Conservation (phyloP, 2,329 filamentous ascomycete genomes). For the Paecilomyces dactylethromorphus region DNA sequence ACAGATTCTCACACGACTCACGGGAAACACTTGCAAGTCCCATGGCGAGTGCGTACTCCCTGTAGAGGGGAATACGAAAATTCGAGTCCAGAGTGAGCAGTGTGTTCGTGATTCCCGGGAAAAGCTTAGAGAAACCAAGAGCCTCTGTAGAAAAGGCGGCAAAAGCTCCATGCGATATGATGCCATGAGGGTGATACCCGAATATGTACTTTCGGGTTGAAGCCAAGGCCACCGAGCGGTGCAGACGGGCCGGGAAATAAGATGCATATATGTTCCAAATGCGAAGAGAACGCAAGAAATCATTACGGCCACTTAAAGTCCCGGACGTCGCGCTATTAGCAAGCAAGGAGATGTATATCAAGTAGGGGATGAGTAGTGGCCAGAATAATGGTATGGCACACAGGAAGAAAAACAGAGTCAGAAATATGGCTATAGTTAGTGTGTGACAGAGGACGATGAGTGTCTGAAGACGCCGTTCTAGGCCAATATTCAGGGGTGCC, state of each 20-base stretch:
- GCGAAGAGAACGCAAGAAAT: conserved; percentile 64
- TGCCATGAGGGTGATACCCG: conserved; percentile 94
- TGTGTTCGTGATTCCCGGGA: conserved; percentile 92
- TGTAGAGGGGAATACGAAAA: conserved; percentile 87
- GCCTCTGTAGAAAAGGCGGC: conserved; percentile 86
- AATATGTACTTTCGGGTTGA: conserved; percentile 90
- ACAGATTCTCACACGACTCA: conserved; percentile 82
- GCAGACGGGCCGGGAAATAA: conserved; percentile 84
- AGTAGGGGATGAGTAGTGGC: conserved; percentile 71
- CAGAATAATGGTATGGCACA: conserved; percentile 89
- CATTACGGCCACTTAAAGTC: conserved; percentile 64
- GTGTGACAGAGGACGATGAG: conserved; percentile 70
- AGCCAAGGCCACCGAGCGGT: conserved; percentile 74
- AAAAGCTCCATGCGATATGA: conserved; percentile 95
- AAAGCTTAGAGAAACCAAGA: conserved; percentile 76
- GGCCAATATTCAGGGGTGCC: conserved; percentile 70
- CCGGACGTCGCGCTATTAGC: conserved; percentile 74
- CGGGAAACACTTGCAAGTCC: conserved; percentile 84
- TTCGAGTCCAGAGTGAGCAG: conserved; percentile 92
- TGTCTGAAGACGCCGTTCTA: conserved; percentile 68
- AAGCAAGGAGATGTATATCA: conserved; percentile 69
- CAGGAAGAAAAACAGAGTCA: conserved; percentile 81
- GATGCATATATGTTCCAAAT: conserved; percentile 86
- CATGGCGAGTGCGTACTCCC: conserved; percentile 87
- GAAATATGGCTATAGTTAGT: conserved; percentile 60